Base-by-base conservation (phyloP, 1,284 basidiomycete genomes). In the Melanopsichium pennsylvanicum region DNA sequence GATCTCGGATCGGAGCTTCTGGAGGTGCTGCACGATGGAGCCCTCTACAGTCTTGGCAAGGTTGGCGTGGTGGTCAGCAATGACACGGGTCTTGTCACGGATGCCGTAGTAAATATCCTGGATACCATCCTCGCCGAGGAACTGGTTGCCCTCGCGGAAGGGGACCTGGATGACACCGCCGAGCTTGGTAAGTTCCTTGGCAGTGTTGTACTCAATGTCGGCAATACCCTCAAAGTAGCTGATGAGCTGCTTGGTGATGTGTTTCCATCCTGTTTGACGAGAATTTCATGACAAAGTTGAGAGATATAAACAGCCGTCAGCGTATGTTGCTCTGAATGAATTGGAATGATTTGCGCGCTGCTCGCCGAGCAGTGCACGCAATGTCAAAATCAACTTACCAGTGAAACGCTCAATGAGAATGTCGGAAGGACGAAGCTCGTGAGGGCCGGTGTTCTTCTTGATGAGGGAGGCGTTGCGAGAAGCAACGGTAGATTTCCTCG, bases 121-220 rank as follows among this genome's bases (percentile, higher is more conserved):
- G 33, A 80, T 67, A 54, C 79, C 78, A 39, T 75, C 75, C 67
- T 81, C 78, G 41, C 75, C 76, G 45, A 78, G 63, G 77, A 76
- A 78, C 64, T 80, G 79, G 71, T 96, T 96, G 22, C 93, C 94
- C 31, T 93, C 88, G 44, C 90, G 85, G 85, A 97, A 97, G 2
- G 96, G 96, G 2, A 97, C 95, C 83, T 98, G 95, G 73, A 98
- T 95, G 64, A 97, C 93, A 10, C 90, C 92, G n/a, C 90, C 92
- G 45, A 98, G 88, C 83, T 96, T 96, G 41, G 90, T 92, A 81
- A 97, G 87, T 83, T 97, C 95, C 75, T 89, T 89, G 33, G 93
- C 93, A 16, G 92, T 90, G 83, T 95, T 95, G 83, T 92, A 93
- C 72, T 82, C 74, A 31, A 75, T 75, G 43, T 74, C 75, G 40